Percentiles rank a stretch among this genome's conserved stretches.
These are phyloP conservation scores for Terfezia claveryi DNA, from an alignment of 495 filamentous ascomycete species.

Conservation along the genomic window DNA sequence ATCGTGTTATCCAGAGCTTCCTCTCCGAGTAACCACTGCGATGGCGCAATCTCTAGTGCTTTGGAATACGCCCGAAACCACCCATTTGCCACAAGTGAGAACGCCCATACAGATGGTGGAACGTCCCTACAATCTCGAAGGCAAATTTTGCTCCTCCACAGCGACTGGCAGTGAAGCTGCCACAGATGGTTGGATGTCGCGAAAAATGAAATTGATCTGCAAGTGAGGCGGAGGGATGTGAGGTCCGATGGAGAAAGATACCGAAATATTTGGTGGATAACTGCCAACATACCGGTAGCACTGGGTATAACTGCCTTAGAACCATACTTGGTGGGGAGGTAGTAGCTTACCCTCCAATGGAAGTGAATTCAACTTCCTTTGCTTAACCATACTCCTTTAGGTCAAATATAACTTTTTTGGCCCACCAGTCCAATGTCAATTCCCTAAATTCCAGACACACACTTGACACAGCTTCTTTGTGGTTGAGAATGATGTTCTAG, in stretches of 20 bases:
- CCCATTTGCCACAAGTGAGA: constrained; percentile 13
- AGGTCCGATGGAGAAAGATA: constrained; percentile 8
- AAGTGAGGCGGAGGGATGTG: constrained; percentile 6
- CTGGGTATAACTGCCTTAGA: not conserved
- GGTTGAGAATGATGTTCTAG: too few species aligned
- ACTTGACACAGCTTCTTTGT: too few species aligned
- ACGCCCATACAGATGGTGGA: constrained; percentile 8
- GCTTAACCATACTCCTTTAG: too few species aligned
- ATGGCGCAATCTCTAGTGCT: too few species aligned
- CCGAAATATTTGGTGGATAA: constrained; percentile 16
- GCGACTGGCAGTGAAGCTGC: constrained; percentile 4
- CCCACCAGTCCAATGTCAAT: too few species aligned
- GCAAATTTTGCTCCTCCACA: constrained; percentile 3
- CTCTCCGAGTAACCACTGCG: too few species aligned
- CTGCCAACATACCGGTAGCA: constrained; percentile 1
- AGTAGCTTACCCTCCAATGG: not conserved
- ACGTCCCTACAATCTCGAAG: constrained; percentile 8
- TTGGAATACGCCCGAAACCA: constrained; percentile 17
- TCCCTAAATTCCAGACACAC: too few species aligned
- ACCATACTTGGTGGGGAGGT: not conserved
- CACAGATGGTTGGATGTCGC: constrained; percentile 15
- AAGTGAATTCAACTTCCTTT: not conserved
- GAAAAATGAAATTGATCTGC: constrained; percentile 1
- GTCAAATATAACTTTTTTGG: too few species aligned
- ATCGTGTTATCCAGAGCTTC: too few species aligned